These are phyloP conservation scores for Calonectria hongkongensis DNA, from an alignment of 2,329 filamentous ascomycete genomes.

Conservation along the genomic window DNA sequence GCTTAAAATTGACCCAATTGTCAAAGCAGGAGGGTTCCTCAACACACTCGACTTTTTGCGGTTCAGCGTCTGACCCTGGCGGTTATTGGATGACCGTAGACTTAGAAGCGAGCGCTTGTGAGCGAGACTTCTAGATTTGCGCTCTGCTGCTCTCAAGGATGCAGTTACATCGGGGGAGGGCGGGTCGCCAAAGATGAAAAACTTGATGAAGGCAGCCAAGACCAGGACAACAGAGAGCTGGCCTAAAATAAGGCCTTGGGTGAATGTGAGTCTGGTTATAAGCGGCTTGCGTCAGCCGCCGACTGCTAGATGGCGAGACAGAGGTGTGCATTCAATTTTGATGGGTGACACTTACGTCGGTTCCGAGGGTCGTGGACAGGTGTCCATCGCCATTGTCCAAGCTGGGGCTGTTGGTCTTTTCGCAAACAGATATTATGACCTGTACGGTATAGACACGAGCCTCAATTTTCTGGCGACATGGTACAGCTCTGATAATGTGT, in stretches of 20 bases:
- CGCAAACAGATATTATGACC: not conserved
- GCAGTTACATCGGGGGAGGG: conserved; percentile 89
- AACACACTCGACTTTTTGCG: conserved; percentile 84
- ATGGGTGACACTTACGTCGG: conserved; percentile 65
- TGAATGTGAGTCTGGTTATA: conserved; percentile 84
- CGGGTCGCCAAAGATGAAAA: conserved; percentile 99
- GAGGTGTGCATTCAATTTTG: conserved; percentile 23
- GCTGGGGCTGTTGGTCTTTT: conserved; percentile 11
- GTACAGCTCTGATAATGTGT: conserved; percentile 3
- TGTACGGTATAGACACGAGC: not conserved
- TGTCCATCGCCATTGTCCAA: conserved; percentile 62
- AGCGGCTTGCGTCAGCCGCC: conserved; percentile 26
- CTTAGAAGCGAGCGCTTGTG: conserved; percentile 85
- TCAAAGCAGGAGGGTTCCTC: conserved; percentile 83
- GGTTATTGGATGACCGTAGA: conserved; percentile 68
- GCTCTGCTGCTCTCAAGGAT: conserved; percentile 82
- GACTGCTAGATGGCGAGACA: conserved; percentile 33
- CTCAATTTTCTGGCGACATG: conserved; percentile 30
- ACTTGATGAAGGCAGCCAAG: conserved; percentile 97
- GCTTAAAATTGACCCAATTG: conserved; percentile 93
- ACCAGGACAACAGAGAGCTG: conserved; percentile 94
- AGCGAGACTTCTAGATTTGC: conserved; percentile 82
- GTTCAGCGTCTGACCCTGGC: conserved; percentile 68
- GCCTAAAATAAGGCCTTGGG: conserved; percentile 92
- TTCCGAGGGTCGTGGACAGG: conserved; percentile 65